Base-by-base conservation (phyloP, 345 rosid species). In the Eutrema japonicum region DNA sequence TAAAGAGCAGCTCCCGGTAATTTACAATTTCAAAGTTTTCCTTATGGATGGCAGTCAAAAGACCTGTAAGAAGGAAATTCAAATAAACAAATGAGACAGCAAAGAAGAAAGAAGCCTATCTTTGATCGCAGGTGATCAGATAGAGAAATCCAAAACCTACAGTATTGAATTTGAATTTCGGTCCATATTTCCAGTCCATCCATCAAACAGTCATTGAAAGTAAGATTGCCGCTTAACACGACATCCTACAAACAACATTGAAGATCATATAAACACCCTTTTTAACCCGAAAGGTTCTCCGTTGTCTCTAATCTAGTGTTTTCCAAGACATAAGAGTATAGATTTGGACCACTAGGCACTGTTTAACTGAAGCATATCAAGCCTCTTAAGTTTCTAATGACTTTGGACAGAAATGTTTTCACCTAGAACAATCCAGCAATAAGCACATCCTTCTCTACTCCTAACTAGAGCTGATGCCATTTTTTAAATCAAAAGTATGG, bases 11-110 rank as follows among this genome's bases (percentile, higher is more conserved):
- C 81, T 91, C 93, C 47, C 81, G 73, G 75, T 92, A 75, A 60
- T 87, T 82, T 53, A 89, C 76, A 53, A 91, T 75, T 66, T 80
- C 77, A 41, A 89, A 89, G 78, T 75, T 71, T 71, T 91, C 96
- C 84, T 79, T 81, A 29, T 75, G 88, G 32, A 91, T 77, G 51
- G 99, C 97, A 57, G 90, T 88, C 43, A 94, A 80, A 80, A 95
- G 85, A 68, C 99, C 99, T 91, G 80, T 49, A 60, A 78, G 54
- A 48, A 32, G 52, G 18, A 66, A 36, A 22, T 48, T 29, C 33
- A 51, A 57, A 49, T 32, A 74, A 26, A 68, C 11, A 27, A 45
- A 55, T 64, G 59, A 77, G 64, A 69, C 33, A 41, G 3, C 40
- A 61, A 13, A 33, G 41, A 29, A 59, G n/a, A n/a, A n/a, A n/a